Base-by-base conservation (phyloP, 1,139 yeast genomes). In the Blastobotrys arbuscula region DNA sequence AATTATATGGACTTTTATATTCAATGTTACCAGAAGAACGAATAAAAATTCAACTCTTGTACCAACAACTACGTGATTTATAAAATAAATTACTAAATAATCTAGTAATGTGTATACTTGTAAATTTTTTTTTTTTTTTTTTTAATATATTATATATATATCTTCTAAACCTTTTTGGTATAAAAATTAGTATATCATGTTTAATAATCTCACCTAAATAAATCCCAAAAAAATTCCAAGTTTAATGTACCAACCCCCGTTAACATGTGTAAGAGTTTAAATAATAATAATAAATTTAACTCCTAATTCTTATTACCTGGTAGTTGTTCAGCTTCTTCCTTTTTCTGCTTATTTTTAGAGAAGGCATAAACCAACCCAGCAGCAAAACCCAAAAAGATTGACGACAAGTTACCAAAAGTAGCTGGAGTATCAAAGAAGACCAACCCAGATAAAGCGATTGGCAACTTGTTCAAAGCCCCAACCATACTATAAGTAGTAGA, bases 401-500 rank as follows among this genome's bases (percentile, higher is more conserved):
- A 92, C 34, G 89, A 72, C 55, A 89, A 86, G 39, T 96, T 86
- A 76, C 85, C 82, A 73, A 92, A 87, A 74, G 95, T 92, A 65
- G 84, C 88, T 51, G 96, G 94, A 53, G 96, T 95, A 61, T 88
- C 95, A 65, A 90, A 92, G 78, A 92, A 92, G 57, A 92, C 67
- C 65, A 94, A 79, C 40, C 98, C 98, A 33, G 96, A 83, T 53
- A 94, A 76, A 21, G 98, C 98, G 64, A 94, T 88, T 63, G 98
- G 98, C 64, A 92, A 81, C 75, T 94, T 94, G 79, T 92, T 92
- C 70, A 92, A 80, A 49, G 98, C 98, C 66, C 98, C 98, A 55
- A 92, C 97, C 98, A 92, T 92, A 48, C 96, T 87, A 74, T 92
- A 92, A 50, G 98, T 92, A 52, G 98, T 92, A 31, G 97, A 89